A percentile compares a stretch with the other conserved stretches of the same genome.
These are phyloP conservation scores for Arabidopsis suecica DNA, from an alignment of 345 rosid genomes.

Conservation along the genomic window DNA sequence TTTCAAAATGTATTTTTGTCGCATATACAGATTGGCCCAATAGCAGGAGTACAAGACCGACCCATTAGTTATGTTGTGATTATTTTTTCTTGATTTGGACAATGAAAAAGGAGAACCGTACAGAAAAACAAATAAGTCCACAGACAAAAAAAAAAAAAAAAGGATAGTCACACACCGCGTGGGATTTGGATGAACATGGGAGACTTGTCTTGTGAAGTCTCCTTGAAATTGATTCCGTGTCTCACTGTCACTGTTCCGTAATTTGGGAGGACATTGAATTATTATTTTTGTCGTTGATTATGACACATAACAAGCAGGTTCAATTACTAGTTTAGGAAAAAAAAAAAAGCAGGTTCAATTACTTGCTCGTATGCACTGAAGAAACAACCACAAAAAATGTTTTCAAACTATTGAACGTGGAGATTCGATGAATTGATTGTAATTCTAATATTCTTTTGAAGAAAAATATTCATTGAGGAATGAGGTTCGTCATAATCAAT, in stretches of 20 bases:
- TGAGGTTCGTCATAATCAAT: too few relatives aligned
- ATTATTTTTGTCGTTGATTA: not conserved
- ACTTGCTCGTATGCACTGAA: not conserved
- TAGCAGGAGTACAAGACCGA: not conserved
- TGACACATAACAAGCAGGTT: not conserved
- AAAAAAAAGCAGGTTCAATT: not conserved
- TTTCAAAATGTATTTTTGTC: not conserved
- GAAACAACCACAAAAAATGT: not conserved
- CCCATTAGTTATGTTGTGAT: not conserved
- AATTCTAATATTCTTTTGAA: too few relatives aligned
- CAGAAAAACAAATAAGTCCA: not conserved
- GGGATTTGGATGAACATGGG: constrained; percentile 21
- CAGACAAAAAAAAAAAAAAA: not conserved
- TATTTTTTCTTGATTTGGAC: too few relatives aligned
- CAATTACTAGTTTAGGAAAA: not conserved
- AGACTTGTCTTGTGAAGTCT: constrained; percentile 14
- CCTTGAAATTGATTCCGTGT: not conserved
- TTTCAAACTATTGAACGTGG: not conserved
- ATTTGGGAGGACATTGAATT: constrained; percentile 12
- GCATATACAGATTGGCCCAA: not conserved
- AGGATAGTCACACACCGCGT: constrained; percentile 3
- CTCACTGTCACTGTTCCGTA: constrained; percentile 37
- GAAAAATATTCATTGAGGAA: too few relatives aligned
- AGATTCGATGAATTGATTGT: not conserved
- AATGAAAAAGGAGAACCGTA: not conserved